phyloP scores from a whole-genome alignment of 73 alveolate genomes.

The Tetrahymena elliotti region DNA sequence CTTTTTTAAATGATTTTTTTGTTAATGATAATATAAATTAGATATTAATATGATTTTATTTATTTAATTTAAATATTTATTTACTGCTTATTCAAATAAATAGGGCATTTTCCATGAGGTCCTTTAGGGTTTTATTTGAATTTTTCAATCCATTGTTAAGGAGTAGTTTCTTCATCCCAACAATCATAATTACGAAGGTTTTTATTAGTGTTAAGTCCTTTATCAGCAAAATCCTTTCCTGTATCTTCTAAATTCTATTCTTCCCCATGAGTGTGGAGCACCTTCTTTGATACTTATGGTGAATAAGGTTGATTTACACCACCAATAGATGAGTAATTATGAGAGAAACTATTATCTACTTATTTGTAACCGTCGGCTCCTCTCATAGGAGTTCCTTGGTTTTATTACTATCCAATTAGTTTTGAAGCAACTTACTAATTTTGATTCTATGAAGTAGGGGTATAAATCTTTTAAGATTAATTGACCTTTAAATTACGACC shows the following conservation, averaged over 20 bases:
- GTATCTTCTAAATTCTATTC: not conserved
- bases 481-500: not conserved
- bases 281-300: not conserved
- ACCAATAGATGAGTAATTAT: not conserved
- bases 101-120: constrained; percentile 39
- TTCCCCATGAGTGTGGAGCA: not conserved
- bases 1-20: not conserved
- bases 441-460: not conserved
- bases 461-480: not conserved
- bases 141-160: constrained; percentile 10
- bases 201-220: constrained; percentile 33
- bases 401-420: not conserved
- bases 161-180: constrained; percentile 46
- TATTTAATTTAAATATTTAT: no score
- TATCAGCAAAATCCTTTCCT: constrained; percentile 11
- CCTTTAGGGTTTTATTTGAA: not conserved
- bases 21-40: no score
- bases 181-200: constrained; percentile 33
- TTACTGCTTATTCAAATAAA: not conserved
- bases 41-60: no score
- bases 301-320: not conserved
- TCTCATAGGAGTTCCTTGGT: not conserved
- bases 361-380: not conserved
- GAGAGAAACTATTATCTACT: not conserved
- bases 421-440: not conserved